A percentile compares a stretch with the other conserved stretches of the same genome.
Evolutionary conservation across 2,329 filamentous ascomycete genomes (phyloP).

Genomic region (Blumeriella jaapii): DNA sequence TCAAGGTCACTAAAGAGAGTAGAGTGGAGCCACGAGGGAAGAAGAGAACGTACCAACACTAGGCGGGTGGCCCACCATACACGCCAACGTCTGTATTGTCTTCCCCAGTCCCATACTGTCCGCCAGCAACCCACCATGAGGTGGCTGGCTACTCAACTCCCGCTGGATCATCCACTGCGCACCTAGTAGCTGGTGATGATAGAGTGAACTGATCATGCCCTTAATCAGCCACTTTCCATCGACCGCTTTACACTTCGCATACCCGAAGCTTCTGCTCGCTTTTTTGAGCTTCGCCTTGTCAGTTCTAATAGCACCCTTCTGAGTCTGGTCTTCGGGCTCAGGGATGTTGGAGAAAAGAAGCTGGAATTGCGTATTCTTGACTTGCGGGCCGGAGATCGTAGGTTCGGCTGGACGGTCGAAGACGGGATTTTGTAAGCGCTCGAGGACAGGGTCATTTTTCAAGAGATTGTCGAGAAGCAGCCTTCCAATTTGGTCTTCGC

Average conservation of each 20-base stretch:
- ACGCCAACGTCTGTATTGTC: constrained; percentile 38
- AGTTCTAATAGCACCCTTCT: constrained; percentile 6
- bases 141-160: constrained; percentile 31
- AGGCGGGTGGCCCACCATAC: constrained; percentile 30
- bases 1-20: neutral
- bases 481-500: constrained; percentile 13
- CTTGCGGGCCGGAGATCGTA: constrained; percentile 9
- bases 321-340: constrained; percentile 7
- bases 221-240: constrained; percentile 32
- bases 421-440: constrained; percentile 17
- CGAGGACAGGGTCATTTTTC: constrained; percentile 15
- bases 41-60: constrained; percentile 9
- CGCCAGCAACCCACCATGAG: constrained; percentile 43
- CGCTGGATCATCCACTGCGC: constrained; percentile 42
- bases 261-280: constrained; percentile 33
- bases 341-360: constrained; percentile 22
- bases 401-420: constrained; percentile 14
- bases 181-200: constrained; percentile 39
- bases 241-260: constrained; percentile 25
- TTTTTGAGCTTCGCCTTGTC: constrained; percentile 30
- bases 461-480: constrained; percentile 17
- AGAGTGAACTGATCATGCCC: constrained; percentile 36
- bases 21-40: neutral
- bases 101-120: constrained; percentile 58
- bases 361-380: constrained; percentile 20